Evolutionary conservation across 352 stramenopile genomes (phyloP).

Genomic region (Pythium rhizo-oryzae): DNA sequence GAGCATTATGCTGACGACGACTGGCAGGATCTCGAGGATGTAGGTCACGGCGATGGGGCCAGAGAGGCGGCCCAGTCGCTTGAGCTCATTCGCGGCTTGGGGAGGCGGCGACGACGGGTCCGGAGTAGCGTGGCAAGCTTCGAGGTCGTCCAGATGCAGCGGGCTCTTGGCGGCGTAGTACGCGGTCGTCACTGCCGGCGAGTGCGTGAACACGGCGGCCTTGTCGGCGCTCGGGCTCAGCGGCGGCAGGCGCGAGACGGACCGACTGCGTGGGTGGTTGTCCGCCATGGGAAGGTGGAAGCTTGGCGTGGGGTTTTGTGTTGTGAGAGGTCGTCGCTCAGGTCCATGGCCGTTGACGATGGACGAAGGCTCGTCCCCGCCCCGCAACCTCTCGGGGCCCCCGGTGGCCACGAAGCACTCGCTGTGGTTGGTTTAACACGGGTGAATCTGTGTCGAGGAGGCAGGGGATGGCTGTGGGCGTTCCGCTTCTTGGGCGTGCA

Average conservation of each 20-base stretch:
- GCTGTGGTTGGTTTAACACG: no score
- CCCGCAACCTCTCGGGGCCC: no score
- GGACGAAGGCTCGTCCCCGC: no score
- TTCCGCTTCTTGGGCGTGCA: background rate
- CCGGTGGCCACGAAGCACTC: no score
- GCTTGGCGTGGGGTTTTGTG: no score
- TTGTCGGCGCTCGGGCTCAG: background rate
- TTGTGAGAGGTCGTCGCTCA: no score
- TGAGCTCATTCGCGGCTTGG: background rate
- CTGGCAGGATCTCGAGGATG: constrained; percentile 73
- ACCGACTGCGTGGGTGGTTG: background rate
- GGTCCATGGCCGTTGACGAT: no score
- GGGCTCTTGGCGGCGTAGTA: background rate
- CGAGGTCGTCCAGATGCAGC: background rate
- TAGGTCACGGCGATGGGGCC: constrained; percentile 74
- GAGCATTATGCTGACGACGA: constrained; percentile 65
- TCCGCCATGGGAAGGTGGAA: background rate
- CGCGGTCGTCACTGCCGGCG: background rate
- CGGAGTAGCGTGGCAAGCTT: background rate
- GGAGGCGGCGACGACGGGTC: no score
- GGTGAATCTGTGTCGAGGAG: no score
- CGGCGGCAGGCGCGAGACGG: background rate
- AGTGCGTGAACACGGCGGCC: background rate
- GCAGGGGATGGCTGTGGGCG: no score
- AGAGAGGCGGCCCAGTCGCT: constrained; percentile 12